Base-by-base conservation (phyloP, 2,329 filamentous ascomycete genomes). In the Gnomoniopsis sp. region DNA sequence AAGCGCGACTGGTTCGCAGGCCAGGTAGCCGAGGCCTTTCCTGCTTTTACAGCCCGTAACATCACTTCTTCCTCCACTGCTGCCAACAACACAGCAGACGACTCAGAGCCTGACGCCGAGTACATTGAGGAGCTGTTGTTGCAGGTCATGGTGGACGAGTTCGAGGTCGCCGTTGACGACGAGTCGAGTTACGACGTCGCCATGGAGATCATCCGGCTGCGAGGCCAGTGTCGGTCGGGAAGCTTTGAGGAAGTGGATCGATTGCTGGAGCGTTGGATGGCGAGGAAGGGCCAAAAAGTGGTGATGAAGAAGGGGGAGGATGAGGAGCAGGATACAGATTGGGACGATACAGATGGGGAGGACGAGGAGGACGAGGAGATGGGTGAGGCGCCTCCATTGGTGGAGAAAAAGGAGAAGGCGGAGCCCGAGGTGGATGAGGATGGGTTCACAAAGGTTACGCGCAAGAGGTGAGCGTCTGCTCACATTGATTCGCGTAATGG, bases 1-100 rank as follows among this genome's bases (percentile, higher is more conserved):
- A 98, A 98, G 79, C 89, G 93, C 68, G 93, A 96, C 80, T 98
- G 93, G 93, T 90, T 99, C 68, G 93, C 90, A 53, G 93, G 92
- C 63, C 90, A 89, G 47, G 81, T 98, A 55, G 88, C 88, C 60
- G 91, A 96, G 26, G 85, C 96, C 63, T 88, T 97, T 66, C 78
- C 79, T 22, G 83, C 92, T 64, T 85, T 96, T 65, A 75, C 76
- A 58, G 70, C 71, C 59, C 62, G 73, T 30, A 51, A 66, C 41
- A 62, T 64, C 49, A 41, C 19, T 19, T 14, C 22, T 43, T 30
- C 62, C 58, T 73, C 76, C 60, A 63, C 64, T 55, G 64, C 70
- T 11, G 63, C 63, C 57, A 53, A 63, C 48, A 54, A 60, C 62
- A 57, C 51, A 2, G 58, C 51, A 2, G 65, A 65, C 53, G 75